Evolutionary conservation across 2,329 filamentous ascomycete genomes (phyloP).

Genomic region (Cephalotrichum gorgonifer): DNA sequence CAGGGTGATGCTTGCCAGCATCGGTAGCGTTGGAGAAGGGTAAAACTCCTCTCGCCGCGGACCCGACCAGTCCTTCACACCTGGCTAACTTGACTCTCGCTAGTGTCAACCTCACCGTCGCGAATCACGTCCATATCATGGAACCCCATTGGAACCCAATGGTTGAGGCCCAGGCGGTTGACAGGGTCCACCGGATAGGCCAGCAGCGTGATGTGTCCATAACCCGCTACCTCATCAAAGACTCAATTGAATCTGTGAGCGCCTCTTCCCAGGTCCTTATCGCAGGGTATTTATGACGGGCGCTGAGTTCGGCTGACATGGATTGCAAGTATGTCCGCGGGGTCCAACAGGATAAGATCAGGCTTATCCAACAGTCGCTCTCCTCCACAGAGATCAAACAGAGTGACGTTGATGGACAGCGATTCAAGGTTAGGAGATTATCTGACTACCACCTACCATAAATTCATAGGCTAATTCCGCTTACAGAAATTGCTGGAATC

Average conservation of each 20-base stretch:
- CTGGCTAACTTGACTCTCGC: rapidly evolving
- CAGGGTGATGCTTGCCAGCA: conserved; percentile 18
- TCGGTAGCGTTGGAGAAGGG: conserved; percentile 20
- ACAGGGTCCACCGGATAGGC: conserved; percentile 33
- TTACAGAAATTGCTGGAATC: background rate
- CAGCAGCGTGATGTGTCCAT: conserved; percentile 31
- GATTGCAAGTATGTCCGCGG: background rate
- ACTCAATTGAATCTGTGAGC: conserved; percentile 32
- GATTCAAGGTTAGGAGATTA: background rate
- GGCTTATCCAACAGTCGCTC: conserved; percentile 1
- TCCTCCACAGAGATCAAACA: background rate
- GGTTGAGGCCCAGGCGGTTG: conserved; percentile 41
- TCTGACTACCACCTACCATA: background rate
- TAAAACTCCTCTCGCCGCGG: conserved; percentile 6
- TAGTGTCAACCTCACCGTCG: conserved; percentile 36
- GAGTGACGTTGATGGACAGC: background rate
- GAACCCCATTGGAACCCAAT: conserved; percentile 46
- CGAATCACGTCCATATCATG: conserved; percentile 37
- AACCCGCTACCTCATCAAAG: conserved; percentile 30
- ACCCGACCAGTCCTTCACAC: background rate
- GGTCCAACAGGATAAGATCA: background rate
- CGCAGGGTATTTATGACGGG: background rate
- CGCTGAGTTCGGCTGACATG: background rate
- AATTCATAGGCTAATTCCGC: background rate
- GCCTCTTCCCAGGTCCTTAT: background rate